Evolutionary conservation across 768 basidiomycete genomes (phyloP).

Genomic region (Lactarius tabidus): DNA sequence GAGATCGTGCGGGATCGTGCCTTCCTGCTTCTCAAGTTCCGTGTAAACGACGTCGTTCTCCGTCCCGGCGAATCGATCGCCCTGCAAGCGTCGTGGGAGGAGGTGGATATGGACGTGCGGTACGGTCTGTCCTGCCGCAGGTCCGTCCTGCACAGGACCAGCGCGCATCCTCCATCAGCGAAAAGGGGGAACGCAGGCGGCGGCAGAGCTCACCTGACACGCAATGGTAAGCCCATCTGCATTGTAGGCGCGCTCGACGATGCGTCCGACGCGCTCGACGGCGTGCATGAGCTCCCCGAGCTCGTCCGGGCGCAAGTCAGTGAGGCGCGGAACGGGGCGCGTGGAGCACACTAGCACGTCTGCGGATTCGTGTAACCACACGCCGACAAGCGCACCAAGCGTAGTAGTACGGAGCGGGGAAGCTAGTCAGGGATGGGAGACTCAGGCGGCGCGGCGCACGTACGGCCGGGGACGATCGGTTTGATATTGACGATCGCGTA

Average conservation of each 20-base stretch:
- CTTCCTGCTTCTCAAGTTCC: constrained; percentile 65
- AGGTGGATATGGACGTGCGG: constrained; percentile 97
- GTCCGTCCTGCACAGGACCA: constrained; percentile 60
- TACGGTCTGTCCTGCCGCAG: constrained; percentile 79
- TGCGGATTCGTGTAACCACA: constrained; percentile 23
- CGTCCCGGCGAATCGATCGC: constrained; percentile 56
- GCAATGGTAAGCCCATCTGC: constrained; percentile 85
- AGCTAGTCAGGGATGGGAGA: background rate
- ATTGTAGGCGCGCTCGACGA: constrained; percentile 77
- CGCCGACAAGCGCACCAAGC: no score
- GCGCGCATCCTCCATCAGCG: background rate
- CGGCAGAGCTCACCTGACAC: constrained; percentile 62
- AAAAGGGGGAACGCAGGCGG: background rate
- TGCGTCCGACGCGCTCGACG: constrained; percentile 72
- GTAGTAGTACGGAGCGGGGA: no score
- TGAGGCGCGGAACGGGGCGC: constrained; percentile 46
- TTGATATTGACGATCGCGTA: constrained; percentile 94
- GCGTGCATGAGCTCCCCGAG: constrained; percentile 75
- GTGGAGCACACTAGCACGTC: constrained; percentile 55
- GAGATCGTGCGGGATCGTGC: constrained; percentile 42
- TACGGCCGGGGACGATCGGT: constrained; percentile 92
- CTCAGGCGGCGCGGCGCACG: constrained; percentile 35
- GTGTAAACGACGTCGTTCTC: constrained; percentile 77
- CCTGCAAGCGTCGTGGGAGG: constrained; percentile 70
- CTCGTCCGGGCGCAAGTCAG: constrained; percentile 52